Base-by-base conservation (phyloP, 805 yeast species). In the Metschnikowia borealis region DNA sequence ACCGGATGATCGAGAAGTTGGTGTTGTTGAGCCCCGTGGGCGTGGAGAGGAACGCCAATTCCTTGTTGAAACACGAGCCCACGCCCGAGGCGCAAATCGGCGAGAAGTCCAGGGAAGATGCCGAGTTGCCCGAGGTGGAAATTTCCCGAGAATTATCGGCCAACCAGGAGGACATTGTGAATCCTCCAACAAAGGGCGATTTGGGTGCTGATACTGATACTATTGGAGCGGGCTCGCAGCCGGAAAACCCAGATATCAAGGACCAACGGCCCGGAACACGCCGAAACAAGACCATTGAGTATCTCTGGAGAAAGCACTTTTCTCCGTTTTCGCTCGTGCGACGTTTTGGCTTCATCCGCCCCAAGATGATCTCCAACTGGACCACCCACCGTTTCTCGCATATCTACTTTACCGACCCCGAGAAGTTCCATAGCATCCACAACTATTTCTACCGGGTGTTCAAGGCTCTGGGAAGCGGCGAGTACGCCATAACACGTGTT, bases 391-490 rank as follows among this genome's bases (percentile, higher is more conserved):
- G 77, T 44, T 77, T 63, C 65, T 68, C 64, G 49, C 84, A 68
- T 72, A 73, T 67, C 26, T 67, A 69, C 57, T 52, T 59, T 33
- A 43, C 62, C 33, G 65, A 73, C 53, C 70, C 66, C 2, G 48
- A 58, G 34, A 62, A 64, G 44, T 71, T 66, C 52, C 64, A 73
- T 56, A 68, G 69, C 54, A 60, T 83, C 49, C 86, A 81, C 59
- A 73, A 72, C 48, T 84, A 84, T 59, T 73, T 80, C 21, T 78
- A 81, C 56, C 70, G 80, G 52, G 67, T 74, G 1, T 79, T 83
- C 60, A 73, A 75, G 48, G 80, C 74, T 0, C 76, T 70, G 50
- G 87, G 84, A 0, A 79, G 85, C 23, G 89, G 89, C 0, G 89
- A 84, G 60, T 80, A 70, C 60, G 85, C 84, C 2, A 67, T 84